Conservation (phyloP, 352 stramenopile genomes). For the Thalassiosira ordinaria region DNA sequence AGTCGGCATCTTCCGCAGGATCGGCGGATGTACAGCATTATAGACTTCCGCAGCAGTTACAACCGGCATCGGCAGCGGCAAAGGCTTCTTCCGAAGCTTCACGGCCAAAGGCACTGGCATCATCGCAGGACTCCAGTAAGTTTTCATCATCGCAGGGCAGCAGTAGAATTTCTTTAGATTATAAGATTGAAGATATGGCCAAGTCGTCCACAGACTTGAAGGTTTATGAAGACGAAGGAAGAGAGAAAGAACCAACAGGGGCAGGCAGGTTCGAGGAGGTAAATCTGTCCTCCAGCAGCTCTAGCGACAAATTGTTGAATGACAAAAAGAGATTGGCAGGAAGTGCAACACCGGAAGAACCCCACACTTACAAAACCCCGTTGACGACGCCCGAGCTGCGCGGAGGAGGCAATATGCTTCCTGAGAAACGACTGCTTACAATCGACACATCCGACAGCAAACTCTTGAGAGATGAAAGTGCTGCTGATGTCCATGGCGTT, state of each 20-base stretch:
- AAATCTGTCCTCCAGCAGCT: neutral
- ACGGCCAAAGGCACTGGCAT: conserved; percentile 1
- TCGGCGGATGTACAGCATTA: neutral
- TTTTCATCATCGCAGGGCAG: neutral
- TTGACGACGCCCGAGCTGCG: neutral
- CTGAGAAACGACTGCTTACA: conserved; percentile 14
- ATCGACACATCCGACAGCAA: neutral
- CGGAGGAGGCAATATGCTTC: neutral
- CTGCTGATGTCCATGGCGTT: neutral
- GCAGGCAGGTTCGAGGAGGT: neutral
- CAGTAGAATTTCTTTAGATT: neutral
- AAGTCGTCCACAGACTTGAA: neutral
- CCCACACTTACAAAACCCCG: too few relatives aligned
- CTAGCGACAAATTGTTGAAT: too few relatives aligned
- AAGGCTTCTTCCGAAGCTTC: neutral
- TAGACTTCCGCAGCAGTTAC: neutral
- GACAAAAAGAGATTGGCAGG: too few relatives aligned
- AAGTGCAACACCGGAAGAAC: too few relatives aligned
- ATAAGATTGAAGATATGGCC: neutral
- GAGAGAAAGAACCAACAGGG: neutral
- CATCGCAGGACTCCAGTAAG: conserved; percentile 2
- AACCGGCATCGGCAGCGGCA: neutral
- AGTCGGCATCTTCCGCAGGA: neutral
- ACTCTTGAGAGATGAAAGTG: neutral
- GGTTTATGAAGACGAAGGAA: conserved; percentile 8